Percentiles rank a stretch among this genome's conserved stretches.
Evolutionary conservation across 148 eudicot genomes (phyloP).

Genomic region (Salicornia ramosissima): DNA sequence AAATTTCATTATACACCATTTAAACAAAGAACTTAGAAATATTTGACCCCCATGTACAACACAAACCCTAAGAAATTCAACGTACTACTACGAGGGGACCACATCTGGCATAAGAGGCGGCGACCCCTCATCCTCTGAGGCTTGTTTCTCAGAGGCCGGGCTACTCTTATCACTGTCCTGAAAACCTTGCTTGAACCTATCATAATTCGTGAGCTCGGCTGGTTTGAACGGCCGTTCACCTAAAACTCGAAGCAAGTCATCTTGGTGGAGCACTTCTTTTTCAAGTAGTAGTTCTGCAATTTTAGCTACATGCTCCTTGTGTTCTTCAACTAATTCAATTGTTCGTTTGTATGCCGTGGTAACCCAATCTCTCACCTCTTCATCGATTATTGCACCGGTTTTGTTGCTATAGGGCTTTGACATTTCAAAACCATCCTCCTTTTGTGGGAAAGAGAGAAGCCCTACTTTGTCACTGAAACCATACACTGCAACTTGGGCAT

Average conservation of each 20-base stretch:
- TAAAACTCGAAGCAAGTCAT: conserved; percentile 62
- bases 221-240: conserved; percentile 77
- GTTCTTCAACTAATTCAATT: conserved; percentile 51
- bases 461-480: conserved; percentile 93
- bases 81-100: conserved; percentile 38
- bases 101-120: conserved; percentile 58
- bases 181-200: conserved; percentile 64
- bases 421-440: conserved; percentile 65
- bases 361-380: conserved; percentile 86
- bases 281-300: conserved; percentile 76
- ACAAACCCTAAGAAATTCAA: neutral
- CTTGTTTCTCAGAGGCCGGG: conserved; percentile 23
- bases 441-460: conserved; percentile 77
- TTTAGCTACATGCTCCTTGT: conserved; percentile 71
- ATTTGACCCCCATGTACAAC: conserved; percentile 16
- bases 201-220: conserved; percentile 62
- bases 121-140: conserved; percentile 39
- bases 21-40: neutral
- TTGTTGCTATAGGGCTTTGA: conserved; percentile 82
- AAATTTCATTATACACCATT: conserved; percentile 26
- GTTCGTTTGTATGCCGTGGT: conserved; percentile 65
- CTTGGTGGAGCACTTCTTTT: conserved; percentile 89
- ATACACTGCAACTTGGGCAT: conserved; percentile 84
- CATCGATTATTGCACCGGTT: conserved; percentile 70
- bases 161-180: conserved; percentile 31